These are phyloP conservation scores for Pisolithus microcarpus DNA, from an alignment of 768 basidiomycete species.

Conservation along the genomic window DNA sequence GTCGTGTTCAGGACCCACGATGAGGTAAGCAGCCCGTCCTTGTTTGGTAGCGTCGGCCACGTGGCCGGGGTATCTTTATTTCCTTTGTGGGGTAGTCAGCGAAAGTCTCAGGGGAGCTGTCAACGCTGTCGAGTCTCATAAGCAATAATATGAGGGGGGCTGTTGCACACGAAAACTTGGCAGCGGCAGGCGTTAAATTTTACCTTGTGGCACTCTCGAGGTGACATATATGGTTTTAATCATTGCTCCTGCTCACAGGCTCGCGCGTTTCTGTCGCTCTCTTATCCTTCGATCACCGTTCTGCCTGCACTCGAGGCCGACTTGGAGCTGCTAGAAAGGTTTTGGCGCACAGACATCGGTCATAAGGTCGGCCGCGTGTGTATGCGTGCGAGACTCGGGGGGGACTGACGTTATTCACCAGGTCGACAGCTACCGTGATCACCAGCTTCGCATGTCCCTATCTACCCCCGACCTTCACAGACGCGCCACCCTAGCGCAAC, in stretches of 20 bases:
- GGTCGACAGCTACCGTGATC: constrained; percentile 8
- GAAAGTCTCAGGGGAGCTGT: neutral
- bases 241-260: constrained; percentile 36
- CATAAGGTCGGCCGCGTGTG: constrained; percentile 16
- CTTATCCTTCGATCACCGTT: constrained; percentile 39
- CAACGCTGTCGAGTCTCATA: neutral
- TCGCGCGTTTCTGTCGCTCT: constrained; percentile 44
- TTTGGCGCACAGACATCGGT: constrained; percentile 38
- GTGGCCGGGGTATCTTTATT: constrained; percentile 2
- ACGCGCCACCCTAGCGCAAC: constrained; percentile 8
- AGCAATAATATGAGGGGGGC: neutral
- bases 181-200: too few species aligned
- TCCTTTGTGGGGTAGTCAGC: constrained; percentile 13
- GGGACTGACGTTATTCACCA: neutral
- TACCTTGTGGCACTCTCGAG: too few species aligned
- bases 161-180: too few species aligned
- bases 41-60: neutral
- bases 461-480: constrained; percentile 28
- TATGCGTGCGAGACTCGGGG: constrained; percentile 4
- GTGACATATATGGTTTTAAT: too few species aligned
- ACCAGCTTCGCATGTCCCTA: constrained; percentile 28
- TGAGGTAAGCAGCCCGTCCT: constrained; percentile 40
- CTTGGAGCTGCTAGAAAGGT: constrained; percentile 53
- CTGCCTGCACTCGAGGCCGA: constrained; percentile 56
- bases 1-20: constrained; percentile 53